Evolutionary conservation across 306 rosid genomes (phyloP), one percentile per base, ranked within the genome.

Genomic region (Styphnolobium japonicum): DNA sequence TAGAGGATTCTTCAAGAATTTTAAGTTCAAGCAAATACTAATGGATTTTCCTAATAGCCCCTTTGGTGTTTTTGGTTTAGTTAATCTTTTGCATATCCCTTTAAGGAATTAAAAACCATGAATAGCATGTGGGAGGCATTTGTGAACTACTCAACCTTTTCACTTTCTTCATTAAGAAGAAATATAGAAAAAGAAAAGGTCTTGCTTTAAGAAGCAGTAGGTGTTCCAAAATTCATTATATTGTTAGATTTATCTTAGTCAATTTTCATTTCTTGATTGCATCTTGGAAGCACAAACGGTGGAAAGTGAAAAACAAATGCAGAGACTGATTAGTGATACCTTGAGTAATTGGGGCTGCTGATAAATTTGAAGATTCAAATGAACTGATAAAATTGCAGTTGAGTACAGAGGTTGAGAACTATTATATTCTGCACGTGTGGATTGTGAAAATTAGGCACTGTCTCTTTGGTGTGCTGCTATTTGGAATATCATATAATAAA

Each of bases 201-300:
- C 22, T 69, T 12, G 42, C 74, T 76, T 75, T 40, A 37, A 64
- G 70, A 43, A 55, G 71, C 61, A 55, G 43, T 16, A 60, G 52
- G 65, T 68, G 18, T 31, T 74, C 72, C 57, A 75, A 62, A 69
- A n/a, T 56, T 42, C 61, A 25, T 75, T 2, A 10, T 55, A 15
- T 43, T 49, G 39, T 66, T 73, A 4, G 34, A 46, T 45, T 67
- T 23, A 1, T 56, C 10, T 73, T 8, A 14, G 61, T 58, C n/a
- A 14, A 15, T 55, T 33, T 43, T 21, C 48, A 52, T 73, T 42
- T 73, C 33, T 58, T 48, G 18, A 25, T 67, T 68, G 43, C 71
- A 65, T 53, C 70, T 25, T 40, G 46, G 10, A 73, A 73, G 63
- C 81, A 65, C 43, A 55, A 42, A 53, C 42, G 77, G 8, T 66